Evolutionary conservation across 2,329 filamentous ascomycete genomes (phyloP).

Genomic region (Cladophialophora psammophila): DNA sequence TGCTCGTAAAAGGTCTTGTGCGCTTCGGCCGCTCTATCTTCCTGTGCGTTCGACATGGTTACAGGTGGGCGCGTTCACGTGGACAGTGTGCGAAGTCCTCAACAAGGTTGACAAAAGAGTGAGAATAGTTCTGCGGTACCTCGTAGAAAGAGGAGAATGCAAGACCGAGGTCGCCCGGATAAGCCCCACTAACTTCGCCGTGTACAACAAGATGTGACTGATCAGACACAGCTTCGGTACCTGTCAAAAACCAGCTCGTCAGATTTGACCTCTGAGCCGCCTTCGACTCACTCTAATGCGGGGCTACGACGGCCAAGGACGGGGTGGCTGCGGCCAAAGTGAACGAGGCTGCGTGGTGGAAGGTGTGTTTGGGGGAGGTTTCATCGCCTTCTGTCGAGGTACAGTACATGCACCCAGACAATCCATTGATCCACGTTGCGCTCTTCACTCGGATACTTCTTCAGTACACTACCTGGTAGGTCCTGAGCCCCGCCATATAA

Average conservation of each 20-base stretch:
- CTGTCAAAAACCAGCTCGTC: background rate
- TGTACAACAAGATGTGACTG: background rate
- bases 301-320: no score
- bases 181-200: slow-evolving; percentile 17
- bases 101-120: background rate
- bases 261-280: background rate
- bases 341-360: background rate
- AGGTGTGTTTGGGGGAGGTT: background rate
- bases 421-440: background rate
- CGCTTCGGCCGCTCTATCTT: slow-evolving; percentile 36
- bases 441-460: background rate
- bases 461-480: background rate
- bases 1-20: slow-evolving; percentile 67
- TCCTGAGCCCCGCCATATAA: background rate
- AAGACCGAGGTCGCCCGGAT: slow-evolving; percentile 4
- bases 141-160: background rate
- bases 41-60: slow-evolving; percentile 28
- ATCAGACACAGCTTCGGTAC: background rate
- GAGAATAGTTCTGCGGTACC: background rate
- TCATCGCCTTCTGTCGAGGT: background rate
- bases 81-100: background rate
- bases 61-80: background rate
- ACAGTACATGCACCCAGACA: background rate
- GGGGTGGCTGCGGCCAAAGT: background rate
- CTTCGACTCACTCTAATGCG: background rate